These are phyloP conservation scores for Escovopsis sp. DNA, from an alignment of 2,329 filamentous ascomycete genomes.

Conservation along the genomic window DNA sequence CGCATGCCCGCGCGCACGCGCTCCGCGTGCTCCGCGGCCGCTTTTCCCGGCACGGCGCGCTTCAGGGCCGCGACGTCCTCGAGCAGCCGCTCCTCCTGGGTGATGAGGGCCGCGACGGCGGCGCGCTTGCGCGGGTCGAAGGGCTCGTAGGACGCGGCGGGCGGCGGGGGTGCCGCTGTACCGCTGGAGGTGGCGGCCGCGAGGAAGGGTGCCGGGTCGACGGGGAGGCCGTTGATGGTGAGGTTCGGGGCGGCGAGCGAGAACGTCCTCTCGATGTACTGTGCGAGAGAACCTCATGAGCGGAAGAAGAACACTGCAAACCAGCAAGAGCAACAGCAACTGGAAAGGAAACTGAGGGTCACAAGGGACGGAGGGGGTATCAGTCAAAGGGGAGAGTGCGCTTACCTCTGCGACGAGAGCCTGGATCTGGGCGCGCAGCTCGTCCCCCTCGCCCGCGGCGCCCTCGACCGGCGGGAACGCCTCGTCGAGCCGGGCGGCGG, in stretches of 20 bases:
- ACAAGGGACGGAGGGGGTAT: no score
- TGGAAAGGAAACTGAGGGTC: no score
- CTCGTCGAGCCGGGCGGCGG: slow-evolving; percentile 50
- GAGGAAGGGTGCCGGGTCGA: slow-evolving; percentile 27
- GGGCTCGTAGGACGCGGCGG: slow-evolving; percentile 35
- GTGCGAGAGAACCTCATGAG: no score
- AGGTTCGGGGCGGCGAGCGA: slow-evolving; percentile 43
- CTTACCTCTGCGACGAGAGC: slow-evolving; percentile 44
- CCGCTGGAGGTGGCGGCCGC: slow-evolving; percentile 8
- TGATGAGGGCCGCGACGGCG: slow-evolving; percentile 44
- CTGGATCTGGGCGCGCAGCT: slow-evolving; percentile 44
- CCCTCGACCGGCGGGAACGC: slow-evolving; percentile 50
- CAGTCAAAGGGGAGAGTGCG: no score
- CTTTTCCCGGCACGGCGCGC: slow-evolving; percentile 32
- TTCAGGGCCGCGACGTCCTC: slow-evolving; percentile 49
- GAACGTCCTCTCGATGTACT: slow-evolving; percentile 51
- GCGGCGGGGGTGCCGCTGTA: slow-evolving; percentile 1
- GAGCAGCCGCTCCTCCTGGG: slow-evolving; percentile 48
- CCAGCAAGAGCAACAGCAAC: background rate
- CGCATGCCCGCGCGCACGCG: slow-evolving; percentile 23
- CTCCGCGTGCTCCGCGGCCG: slow-evolving; percentile 29
- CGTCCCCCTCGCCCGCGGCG: slow-evolving; percentile 32
- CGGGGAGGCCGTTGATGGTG: slow-evolving; percentile 45
- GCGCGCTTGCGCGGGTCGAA: slow-evolving; percentile 45
- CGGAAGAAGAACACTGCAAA: no score